Evolutionary conservation across 495 filamentous ascomycete genomes (phyloP).

Genomic region (Hypoxylon lenormandii): DNA sequence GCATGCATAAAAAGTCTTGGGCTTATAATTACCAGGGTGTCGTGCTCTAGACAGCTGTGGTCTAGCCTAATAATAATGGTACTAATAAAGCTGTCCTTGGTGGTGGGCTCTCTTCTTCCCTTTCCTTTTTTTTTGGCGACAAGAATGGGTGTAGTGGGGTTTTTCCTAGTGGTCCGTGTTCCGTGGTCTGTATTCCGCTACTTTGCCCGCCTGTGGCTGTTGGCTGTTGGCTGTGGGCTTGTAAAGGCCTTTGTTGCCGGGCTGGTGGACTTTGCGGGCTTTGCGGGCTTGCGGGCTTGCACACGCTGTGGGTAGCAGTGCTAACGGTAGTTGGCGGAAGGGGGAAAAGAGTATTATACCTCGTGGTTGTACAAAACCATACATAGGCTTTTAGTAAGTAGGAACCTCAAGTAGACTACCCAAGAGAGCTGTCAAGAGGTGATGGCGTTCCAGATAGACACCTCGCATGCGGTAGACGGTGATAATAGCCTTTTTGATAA

Average conservation of each 20-base stretch:
- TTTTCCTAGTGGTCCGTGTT: constrained; percentile 22
- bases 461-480: constrained; percentile 27
- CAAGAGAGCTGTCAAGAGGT: constrained; percentile 10
- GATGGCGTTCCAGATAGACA: constrained; percentile 40
- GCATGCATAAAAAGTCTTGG: constrained; percentile 47
- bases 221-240: constrained; percentile 22
- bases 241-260: no score
- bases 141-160: constrained; percentile 43
- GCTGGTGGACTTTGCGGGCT: neutral
- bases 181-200: constrained; percentile 10
- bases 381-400: constrained; percentile 1
- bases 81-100: constrained; percentile 37
- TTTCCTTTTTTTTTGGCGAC: constrained; percentile 2
- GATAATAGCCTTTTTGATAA: constrained; percentile 48
- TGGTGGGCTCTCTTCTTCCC: constrained; percentile 26
- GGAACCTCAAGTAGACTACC: constrained; percentile 30
- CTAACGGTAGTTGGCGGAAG: constrained; percentile 1
- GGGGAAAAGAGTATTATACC: constrained; percentile 31
- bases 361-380: constrained; percentile 35
- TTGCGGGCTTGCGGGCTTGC: neutral
- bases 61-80: constrained; percentile 44
- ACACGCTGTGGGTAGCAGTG: neutral
- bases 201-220: neutral
- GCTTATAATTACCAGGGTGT: constrained; percentile 23
- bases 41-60: constrained; percentile 38